These are phyloP conservation scores for Neofusicoccum sp. DNA, from an alignment of 2,329 filamentous ascomycete species.

Conservation along the genomic window DNA sequence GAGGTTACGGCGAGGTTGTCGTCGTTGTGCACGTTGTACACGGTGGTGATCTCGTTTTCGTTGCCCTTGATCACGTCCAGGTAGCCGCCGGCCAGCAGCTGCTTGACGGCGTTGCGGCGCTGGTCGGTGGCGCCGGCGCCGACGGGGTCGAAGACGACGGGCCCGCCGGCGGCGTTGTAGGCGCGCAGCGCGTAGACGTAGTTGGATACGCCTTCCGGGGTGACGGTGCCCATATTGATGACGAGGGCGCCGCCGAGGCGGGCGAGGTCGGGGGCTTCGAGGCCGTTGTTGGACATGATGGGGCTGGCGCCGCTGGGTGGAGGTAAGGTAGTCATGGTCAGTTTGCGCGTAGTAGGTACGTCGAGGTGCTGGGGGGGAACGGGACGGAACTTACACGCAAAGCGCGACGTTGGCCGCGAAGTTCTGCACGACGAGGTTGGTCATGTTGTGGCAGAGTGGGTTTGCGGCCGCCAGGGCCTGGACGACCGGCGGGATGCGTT, in stretches of 20 bases:
- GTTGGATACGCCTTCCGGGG: constrained; percentile 70
- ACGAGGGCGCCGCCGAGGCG: constrained; percentile 76
- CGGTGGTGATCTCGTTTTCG: constrained; percentile 79
- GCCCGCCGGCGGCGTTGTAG: constrained; percentile 76
- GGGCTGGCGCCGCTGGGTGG: constrained; percentile 68
- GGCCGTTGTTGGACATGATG: constrained; percentile 87
- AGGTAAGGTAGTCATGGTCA: background rate
- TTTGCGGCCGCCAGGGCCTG: constrained; percentile 62
- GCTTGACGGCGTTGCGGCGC: constrained; percentile 70
- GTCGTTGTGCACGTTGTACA: constrained; percentile 42
- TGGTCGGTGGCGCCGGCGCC: constrained; percentile 82
- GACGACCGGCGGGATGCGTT: constrained; percentile 50
- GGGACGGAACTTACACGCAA: constrained; percentile 56
- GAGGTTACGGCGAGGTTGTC: too few relatives aligned
- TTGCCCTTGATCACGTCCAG: constrained; percentile 94
- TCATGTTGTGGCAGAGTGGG: constrained; percentile 94
- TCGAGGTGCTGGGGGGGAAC: background rate
- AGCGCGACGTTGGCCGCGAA: constrained; percentile 90
- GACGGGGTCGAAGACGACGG: constrained; percentile 86
- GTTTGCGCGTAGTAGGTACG: background rate
- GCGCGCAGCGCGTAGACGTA: constrained; percentile 74
- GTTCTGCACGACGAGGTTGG: constrained; percentile 93
- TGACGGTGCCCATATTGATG: constrained; percentile 94
- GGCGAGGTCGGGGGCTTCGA: constrained; percentile 81
- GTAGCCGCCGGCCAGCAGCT: constrained; percentile 72